Conservation (phyloP, 2,329 filamentous ascomycete genomes). For the Hymenoscyphus linearis region DNA sequence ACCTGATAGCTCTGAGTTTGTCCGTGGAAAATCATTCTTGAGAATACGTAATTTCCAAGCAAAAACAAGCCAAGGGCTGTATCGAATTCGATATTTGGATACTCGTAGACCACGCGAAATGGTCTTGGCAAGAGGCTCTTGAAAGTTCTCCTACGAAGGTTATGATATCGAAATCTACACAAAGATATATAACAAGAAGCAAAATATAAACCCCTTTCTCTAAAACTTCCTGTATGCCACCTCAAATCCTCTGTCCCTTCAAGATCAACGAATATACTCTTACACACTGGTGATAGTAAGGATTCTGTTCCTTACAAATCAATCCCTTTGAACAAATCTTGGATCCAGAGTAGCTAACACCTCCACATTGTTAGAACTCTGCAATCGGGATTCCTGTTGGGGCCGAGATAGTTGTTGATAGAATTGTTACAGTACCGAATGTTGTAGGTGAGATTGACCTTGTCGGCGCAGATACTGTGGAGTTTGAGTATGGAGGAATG, state of each 20-base stretch:
- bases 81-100: too few species aligned
- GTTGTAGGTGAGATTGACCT: background rate
- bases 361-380: background rate
- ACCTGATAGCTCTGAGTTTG: too few species aligned
- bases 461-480: background rate
- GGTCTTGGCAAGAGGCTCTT: too few species aligned
- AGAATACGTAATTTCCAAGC: too few species aligned
- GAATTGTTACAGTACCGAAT: background rate
- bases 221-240: background rate
- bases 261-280: background rate
- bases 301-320: background rate
- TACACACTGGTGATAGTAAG: slow-evolving; percentile 2
- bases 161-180: too few species aligned
- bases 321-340: background rate
- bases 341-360: background rate
- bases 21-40: too few species aligned
- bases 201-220: background rate
- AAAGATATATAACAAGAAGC: background rate
- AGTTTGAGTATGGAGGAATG: background rate
- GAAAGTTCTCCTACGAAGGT: too few species aligned
- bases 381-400: background rate
- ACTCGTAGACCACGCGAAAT: too few species aligned
- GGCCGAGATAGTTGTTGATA: background rate
- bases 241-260: background rate
- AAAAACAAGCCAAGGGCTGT: too few species aligned